Evolutionary conservation across 768 basidiomycete genomes (phyloP).

Genomic region (Leccinum olivaceopallidum): DNA sequence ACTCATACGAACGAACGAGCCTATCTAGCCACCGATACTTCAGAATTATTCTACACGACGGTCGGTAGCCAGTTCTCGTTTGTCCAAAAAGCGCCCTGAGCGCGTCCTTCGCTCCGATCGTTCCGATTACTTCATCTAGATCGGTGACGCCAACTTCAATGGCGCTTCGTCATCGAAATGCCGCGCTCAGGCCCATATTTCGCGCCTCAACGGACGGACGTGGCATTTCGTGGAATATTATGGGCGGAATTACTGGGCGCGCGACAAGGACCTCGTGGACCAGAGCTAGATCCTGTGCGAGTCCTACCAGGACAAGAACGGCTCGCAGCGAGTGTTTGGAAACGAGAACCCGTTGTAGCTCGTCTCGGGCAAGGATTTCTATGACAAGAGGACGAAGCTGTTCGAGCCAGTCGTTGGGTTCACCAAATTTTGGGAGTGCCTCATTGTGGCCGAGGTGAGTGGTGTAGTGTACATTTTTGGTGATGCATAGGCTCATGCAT

Average conservation of each 20-base stretch:
- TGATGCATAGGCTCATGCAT: slow-evolving; percentile 36
- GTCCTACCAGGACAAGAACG: slow-evolving; percentile 78
- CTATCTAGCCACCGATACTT: slow-evolving; percentile 62
- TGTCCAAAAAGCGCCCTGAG: slow-evolving; percentile 47
- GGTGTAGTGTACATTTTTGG: neutral
- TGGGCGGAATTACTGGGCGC: slow-evolving; percentile 89
- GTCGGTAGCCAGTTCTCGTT: slow-evolving; percentile 8
- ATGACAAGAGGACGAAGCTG: slow-evolving; percentile 59
- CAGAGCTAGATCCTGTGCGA: slow-evolving; percentile 92
- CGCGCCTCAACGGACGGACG: slow-evolving; percentile 58
- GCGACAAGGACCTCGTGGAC: slow-evolving; percentile 77
- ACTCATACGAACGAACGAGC: slow-evolving; percentile 76
- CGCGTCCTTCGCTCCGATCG: slow-evolving; percentile 60
- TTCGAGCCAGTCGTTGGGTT: slow-evolving; percentile 93
- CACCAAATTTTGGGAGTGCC: slow-evolving; percentile 94
- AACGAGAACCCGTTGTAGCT: slow-evolving; percentile 71
- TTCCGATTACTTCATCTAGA: too few relatives aligned
- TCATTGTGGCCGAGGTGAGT: slow-evolving; percentile 91
- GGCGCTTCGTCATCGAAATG: slow-evolving; percentile 52
- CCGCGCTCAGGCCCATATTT: slow-evolving; percentile 70
- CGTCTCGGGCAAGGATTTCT: slow-evolving; percentile 59
- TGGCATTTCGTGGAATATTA: slow-evolving; percentile 85
- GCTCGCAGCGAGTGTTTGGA: slow-evolving; percentile 63
- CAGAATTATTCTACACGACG: slow-evolving; percentile 76
- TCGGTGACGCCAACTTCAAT: neutral